Conservation (phyloP, 495 filamentous ascomycete genomes). For the Hyaloscypha hepaticicola region DNA sequence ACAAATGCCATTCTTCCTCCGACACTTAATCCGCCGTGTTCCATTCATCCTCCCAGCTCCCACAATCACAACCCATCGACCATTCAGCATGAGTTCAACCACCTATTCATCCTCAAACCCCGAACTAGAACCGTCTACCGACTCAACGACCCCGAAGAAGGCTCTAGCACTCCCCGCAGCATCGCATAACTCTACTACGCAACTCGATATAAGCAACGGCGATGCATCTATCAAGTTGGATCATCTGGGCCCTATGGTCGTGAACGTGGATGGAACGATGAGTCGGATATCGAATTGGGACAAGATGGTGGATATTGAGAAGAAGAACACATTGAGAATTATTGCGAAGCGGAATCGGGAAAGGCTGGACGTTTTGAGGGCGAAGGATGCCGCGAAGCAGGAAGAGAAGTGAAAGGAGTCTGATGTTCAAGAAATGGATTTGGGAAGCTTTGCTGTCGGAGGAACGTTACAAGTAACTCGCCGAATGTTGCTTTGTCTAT, state of each 20-base stretch:
- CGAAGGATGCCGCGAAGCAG: constrained; percentile 36
- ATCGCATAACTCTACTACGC: constrained; percentile 5
- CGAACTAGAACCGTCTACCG: neutral
- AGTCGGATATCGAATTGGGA: constrained; percentile 67
- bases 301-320: constrained; percentile 63
- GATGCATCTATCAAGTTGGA: constrained; percentile 51
- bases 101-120: constrained; percentile 6
- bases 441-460: no score
- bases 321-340: constrained; percentile 58
- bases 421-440: neutral
- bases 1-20: constrained; percentile 7
- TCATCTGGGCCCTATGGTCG: constrained; percentile 64
- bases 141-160: constrained; percentile 3
- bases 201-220: constrained; percentile 49
- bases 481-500: no score
- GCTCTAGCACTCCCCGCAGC: constrained; percentile 30
- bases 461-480: no score
- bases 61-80: neutral
- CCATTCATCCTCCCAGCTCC: neutral
- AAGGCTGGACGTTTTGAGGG: constrained; percentile 54
- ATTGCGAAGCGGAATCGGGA: constrained; percentile 63
- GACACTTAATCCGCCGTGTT: neutral
- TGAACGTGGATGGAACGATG: constrained; percentile 64
- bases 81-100: constrained; percentile 11
- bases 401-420: neutral